Evolutionary conservation across 306 rosid species (phyloP), one percentile per base, ranked within the genome.

Genomic region (Corylus avellana): DNA sequence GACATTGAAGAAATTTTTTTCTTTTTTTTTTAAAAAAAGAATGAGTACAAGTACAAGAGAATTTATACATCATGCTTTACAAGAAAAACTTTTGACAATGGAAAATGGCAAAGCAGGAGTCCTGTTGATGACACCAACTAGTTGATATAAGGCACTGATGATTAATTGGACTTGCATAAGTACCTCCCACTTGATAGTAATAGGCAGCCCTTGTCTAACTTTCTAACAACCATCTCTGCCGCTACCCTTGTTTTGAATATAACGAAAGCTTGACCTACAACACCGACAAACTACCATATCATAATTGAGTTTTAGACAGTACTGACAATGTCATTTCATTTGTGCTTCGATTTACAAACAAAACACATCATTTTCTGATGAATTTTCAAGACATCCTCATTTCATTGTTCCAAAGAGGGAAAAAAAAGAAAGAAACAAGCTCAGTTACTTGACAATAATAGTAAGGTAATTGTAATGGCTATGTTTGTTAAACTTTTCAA

Each of bases 121-220:
- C 44, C 17, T 12, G 81, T 56, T 12, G 11, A 49, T 35, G 32
- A 27, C n/a, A 51, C 64, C 67, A 13, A 54, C 37, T 57, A 56
- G 11, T 54, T 50, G 35, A 64, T 22, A 71, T 18, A 39, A 17
- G 3, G 50, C 50, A 17, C 18, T 37, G 13, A 17, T 66, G 13
- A 42, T 39, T 66, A 39, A 2, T 29, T 64, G 18, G n/a, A 73
- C 80, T 5, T 39, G 47, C 71, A 82, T 13, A 57, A 93, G 79
- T 91, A 95, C 99, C 96, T 89, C 78, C 96, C 97, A 85, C 89
- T 89, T 55, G 98, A 77, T 86, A 93, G 82, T 44, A 95, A 77
- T 51, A 94, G 68, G 82, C 97, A 93, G 57, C 92, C 86, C 69
- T 90, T 79, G 2, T 88, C 85, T 82, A 93, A 84, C 76, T 84